phyloP scores from a whole-genome alignment of 768 basidiomycete genomes.

The Lentinula sp. region DNA sequence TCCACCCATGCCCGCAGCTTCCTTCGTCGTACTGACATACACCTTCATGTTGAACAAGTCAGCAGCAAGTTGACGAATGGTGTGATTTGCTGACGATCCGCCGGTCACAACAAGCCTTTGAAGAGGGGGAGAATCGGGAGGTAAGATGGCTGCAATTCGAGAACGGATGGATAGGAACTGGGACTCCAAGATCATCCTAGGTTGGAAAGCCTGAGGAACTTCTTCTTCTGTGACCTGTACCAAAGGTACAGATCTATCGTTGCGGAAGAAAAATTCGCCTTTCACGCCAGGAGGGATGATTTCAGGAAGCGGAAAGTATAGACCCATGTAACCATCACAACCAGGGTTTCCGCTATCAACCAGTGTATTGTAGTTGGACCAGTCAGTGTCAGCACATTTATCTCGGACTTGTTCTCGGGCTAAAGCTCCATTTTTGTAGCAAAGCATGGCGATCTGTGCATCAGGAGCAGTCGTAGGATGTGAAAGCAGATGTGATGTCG shows the following conservation, averaged over 20 bases:
- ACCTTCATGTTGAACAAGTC: slow-evolving; percentile 77
- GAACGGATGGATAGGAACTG: slow-evolving; percentile 80
- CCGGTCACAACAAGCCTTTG: slow-evolving; percentile 73
- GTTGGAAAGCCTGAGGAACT: slow-evolving; percentile 45
- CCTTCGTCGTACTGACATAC: slow-evolving; percentile 60
- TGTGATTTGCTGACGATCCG: slow-evolving; percentile 68
- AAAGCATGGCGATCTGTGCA: slow-evolving; percentile 84
- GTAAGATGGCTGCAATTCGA: slow-evolving; percentile 64
- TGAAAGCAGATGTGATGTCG: slow-evolving; percentile 68
- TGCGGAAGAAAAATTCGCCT: slow-evolving; percentile 64
- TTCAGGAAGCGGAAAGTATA: slow-evolving; percentile 82
- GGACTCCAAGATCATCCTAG: slow-evolving; percentile 77
- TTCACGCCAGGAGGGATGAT: slow-evolving; percentile 78
- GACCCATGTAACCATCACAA: slow-evolving; percentile 55
- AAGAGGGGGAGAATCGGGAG: slow-evolving; percentile 43
- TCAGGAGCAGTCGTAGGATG: slow-evolving; percentile 54
- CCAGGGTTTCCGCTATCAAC: slow-evolving; percentile 51
- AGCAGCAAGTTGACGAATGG: slow-evolving; percentile 69
- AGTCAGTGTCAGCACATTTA: slow-evolving; percentile 50
- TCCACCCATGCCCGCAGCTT: slow-evolving; percentile 69
- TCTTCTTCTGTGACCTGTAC: slow-evolving; percentile 22
- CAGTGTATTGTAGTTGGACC: slow-evolving; percentile 65
- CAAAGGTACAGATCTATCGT: slow-evolving; percentile 20
- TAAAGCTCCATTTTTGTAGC: slow-evolving; percentile 85
- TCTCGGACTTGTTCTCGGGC: slow-evolving; percentile 76